Percentiles rank a stretch among this genome's conserved stretches.
Evolutionary conservation across 1,139 yeast species (phyloP).

Genomic region (Candida freyschussii): DNA sequence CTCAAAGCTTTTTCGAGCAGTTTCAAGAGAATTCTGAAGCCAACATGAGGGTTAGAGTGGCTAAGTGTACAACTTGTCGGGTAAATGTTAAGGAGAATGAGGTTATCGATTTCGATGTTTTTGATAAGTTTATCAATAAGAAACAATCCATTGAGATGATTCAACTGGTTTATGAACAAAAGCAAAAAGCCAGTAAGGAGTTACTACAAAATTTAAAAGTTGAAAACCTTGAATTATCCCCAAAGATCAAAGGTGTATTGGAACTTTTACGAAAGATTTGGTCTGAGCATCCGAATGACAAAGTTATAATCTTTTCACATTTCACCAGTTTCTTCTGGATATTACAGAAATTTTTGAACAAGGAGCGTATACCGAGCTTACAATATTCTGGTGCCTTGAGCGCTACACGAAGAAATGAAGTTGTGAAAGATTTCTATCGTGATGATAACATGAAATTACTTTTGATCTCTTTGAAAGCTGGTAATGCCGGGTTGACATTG

Average conservation of each 20-base stretch:
- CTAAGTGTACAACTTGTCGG: conserved; percentile 53
- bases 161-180: conserved; percentile 24
- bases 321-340: conserved; percentile 77
- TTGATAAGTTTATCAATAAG: conserved; percentile 41
- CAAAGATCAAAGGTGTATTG: conserved; percentile 49
- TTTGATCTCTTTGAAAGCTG: conserved; percentile 79
- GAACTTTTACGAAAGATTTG: conserved; percentile 42
- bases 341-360: conserved; percentile 50
- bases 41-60: conserved; percentile 33
- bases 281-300: conserved; percentile 45
- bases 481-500: conserved; percentile 86
- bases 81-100: conserved; percentile 36
- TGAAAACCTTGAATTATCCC: conserved; percentile 39
- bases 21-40: conserved; percentile 27
- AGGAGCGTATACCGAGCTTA: conserved; percentile 44
- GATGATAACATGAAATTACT: conserved; percentile 48
- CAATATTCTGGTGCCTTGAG: conserved; percentile 83
- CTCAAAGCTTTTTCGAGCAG: conserved; percentile 46
- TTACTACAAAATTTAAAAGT: conserved; percentile 31
- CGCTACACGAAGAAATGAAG: conserved; percentile 55
- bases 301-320: conserved; percentile 76
- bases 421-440: conserved; percentile 61
- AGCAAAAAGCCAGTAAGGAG: conserved; percentile 25
- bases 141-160: conserved; percentile 28
- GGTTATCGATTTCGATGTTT: conserved; percentile 47